Percentiles rank a stretch among this genome's conserved stretches.
Conservation (phyloP, 768 basidiomycete species). For the Tylopilus vinaceipallidus region DNA sequence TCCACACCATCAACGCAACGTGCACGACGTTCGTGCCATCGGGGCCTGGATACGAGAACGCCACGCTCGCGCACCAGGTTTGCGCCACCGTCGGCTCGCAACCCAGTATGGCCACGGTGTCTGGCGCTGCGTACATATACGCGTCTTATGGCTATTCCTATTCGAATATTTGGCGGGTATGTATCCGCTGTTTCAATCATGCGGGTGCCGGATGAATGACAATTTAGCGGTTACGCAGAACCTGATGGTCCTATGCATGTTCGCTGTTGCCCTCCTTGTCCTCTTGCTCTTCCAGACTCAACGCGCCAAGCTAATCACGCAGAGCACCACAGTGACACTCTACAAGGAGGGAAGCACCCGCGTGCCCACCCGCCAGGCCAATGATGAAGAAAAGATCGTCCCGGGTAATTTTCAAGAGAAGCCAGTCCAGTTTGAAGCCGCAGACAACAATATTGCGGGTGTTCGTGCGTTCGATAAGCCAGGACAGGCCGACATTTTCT, state of each 20-base stretch:
- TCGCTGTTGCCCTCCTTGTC: constrained; percentile 39
- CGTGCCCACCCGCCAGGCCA: not conserved
- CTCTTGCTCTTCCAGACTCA: constrained; percentile 38
- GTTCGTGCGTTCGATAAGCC: constrained; percentile 14
- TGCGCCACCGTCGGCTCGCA: constrained; percentile 43
- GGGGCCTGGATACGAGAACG: constrained; percentile 36
- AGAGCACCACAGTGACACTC: constrained; percentile 32
- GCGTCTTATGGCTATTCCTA: constrained; percentile 29
- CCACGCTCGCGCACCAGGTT: constrained; percentile 36
- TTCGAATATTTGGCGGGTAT: constrained; percentile 36
- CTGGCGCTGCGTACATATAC: constrained; percentile 41
- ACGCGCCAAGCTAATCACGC: constrained; percentile 26
- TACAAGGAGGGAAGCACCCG: constrained; percentile 14
- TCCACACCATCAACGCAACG: constrained; percentile 37
- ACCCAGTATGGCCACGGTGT: constrained; percentile 39
- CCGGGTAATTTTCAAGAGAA: not conserved
- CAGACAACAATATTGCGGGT: no score
- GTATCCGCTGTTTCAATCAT: constrained; percentile 17
- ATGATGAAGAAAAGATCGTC: constrained; percentile 19
- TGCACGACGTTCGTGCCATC: constrained; percentile 33
- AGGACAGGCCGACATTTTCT: constrained; percentile 54
- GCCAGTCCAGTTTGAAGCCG: no score
- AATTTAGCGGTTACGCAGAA: constrained; percentile 23
- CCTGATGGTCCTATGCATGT: constrained; percentile 44
- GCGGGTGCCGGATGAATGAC: not conserved